Evolutionary conservation across 2,329 filamentous ascomycete species (phyloP), one percentile per base, ranked within the genome.

Genomic region (Geosmithia morbida): DNA sequence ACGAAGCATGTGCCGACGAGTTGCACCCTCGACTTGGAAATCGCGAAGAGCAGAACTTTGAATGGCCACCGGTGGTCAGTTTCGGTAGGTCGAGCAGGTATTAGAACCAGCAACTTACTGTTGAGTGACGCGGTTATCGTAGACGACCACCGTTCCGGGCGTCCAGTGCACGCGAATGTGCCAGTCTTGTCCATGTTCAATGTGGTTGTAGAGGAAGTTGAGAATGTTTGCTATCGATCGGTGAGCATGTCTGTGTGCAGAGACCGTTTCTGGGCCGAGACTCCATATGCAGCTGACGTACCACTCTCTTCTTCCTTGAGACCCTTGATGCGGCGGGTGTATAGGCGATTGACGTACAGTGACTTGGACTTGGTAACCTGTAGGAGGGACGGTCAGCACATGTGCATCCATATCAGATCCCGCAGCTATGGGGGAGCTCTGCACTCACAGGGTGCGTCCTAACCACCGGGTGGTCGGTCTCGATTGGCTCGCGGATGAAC

Each of bases 51-150:
- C 41, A 16, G 41, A 43, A 18, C 41, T 43, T 11, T 26, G 14
- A 6, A 43, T 11, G 20, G 18, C 13, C 6, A 8, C 22, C 8
- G 22, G 22, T 26, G n/a, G 41, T 43, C 14, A 43, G 41, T 22
- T 19, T 43, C 17, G 41, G 13, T 18, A 16, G n/a, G n/a, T n/a
- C n/a, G n/a, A n/a, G n/a, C n/a, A n/a, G n/a, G n/a, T n/a, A n/a
- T n/a, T n/a, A n/a, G n/a, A n/a, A n/a, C 22, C 4, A 37, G 10
- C 11, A n/a, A 43, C 41, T 5, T 43, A 43, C 41, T 89, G 85
- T 52, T 77, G 72, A 13, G 82, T 86, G 2, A 87, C 77, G 26
- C 83, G 73, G 65, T 87, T 88, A 61, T 88, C 85, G 83, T 84
- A 89, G 1, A 87, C 80, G 2, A 88, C 81, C 0, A 89, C 84